Evolutionary conservation across 116 monocot species (phyloP).

Genomic region (Trichopus zeylanicus): DNA sequence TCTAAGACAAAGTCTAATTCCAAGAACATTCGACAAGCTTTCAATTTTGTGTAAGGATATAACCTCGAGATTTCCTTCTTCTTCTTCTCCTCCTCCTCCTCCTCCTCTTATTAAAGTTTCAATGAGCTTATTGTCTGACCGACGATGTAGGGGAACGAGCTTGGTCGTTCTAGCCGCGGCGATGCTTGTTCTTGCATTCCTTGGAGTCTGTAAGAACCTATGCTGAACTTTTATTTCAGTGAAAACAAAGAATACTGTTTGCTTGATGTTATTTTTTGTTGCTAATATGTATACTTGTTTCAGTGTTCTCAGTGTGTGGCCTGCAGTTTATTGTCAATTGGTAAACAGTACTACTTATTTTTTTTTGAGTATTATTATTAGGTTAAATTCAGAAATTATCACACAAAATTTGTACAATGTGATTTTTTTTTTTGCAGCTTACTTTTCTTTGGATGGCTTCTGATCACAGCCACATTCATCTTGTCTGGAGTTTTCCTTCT

Average conservation of each 20-base stretch:
- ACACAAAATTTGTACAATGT: neutral
- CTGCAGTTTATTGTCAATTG: conserved; percentile 46
- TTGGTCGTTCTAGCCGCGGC: conserved; percentile 56
- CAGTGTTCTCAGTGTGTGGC: conserved; percentile 78
- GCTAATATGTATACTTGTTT: conserved; percentile 1
- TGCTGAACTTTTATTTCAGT: too few species aligned
- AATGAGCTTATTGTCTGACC: too few species aligned
- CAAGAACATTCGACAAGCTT: conserved; percentile 24
- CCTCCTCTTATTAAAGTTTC: neutral
- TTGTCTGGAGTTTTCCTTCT: conserved; percentile 63
- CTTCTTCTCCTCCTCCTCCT: neutral
- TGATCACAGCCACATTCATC: conserved; percentile 66
- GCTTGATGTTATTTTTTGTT: neutral
- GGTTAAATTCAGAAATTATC: neutral
- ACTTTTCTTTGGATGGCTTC: conserved; percentile 67
- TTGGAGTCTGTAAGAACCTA: conserved; percentile 25
- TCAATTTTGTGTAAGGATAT: conserved; percentile 47
- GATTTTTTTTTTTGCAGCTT: conserved; percentile 34
- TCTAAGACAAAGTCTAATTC: conserved; percentile 35
- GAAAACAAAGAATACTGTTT: neutral
- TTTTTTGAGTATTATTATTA: neutral
- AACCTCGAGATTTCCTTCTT: neutral
- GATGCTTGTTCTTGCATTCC: conserved; percentile 67
- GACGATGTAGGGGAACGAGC: conserved; percentile 41
- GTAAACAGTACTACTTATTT: conserved; percentile 29